Evolutionary conservation across 805 yeast species (phyloP).

Genomic region (Candida nitratophila): DNA sequence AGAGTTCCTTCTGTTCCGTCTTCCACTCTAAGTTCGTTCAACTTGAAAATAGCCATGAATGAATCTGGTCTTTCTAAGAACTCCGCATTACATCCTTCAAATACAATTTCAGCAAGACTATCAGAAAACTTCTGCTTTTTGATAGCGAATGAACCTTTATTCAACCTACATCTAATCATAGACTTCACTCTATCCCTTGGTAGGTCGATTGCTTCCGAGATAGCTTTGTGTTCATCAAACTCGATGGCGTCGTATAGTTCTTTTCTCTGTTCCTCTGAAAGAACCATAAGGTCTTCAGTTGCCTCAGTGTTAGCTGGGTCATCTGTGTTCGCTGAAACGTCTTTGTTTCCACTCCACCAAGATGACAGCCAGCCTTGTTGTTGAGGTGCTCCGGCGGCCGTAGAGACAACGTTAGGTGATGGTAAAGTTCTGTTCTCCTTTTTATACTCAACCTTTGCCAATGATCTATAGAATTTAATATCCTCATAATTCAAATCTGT

Average conservation of each 20-base stretch:
- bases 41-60: constrained; percentile 58
- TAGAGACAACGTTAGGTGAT: constrained; percentile 8
- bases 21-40: constrained; percentile 77
- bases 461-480: constrained; percentile 74
- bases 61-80: constrained; percentile 78
- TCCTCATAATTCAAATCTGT: constrained; percentile 63
- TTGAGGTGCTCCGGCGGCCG: constrained; percentile 5
- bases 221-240: constrained; percentile 58
- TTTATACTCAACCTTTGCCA: constrained; percentile 62
- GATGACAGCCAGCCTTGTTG: constrained; percentile 59
- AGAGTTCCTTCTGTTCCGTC: constrained; percentile 77
- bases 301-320: constrained; percentile 8
- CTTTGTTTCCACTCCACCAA: constrained; percentile 48
- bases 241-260: constrained; percentile 93
- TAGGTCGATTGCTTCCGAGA: constrained; percentile 48
- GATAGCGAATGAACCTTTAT: constrained; percentile 72
- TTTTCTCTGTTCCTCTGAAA: constrained; percentile 82
- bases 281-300: constrained; percentile 32
- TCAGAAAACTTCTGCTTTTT: constrained; percentile 30
- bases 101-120: constrained; percentile 68
- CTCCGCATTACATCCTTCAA: constrained; percentile 74
- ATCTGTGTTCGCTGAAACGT: constrained; percentile 3
- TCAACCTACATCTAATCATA: constrained; percentile 59
- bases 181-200: constrained; percentile 71
- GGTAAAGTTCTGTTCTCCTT: constrained; percentile 34